phyloP scores from a whole-genome alignment of 2,329 filamentous ascomycete genomes.

The Penicillium sp. region DNA sequence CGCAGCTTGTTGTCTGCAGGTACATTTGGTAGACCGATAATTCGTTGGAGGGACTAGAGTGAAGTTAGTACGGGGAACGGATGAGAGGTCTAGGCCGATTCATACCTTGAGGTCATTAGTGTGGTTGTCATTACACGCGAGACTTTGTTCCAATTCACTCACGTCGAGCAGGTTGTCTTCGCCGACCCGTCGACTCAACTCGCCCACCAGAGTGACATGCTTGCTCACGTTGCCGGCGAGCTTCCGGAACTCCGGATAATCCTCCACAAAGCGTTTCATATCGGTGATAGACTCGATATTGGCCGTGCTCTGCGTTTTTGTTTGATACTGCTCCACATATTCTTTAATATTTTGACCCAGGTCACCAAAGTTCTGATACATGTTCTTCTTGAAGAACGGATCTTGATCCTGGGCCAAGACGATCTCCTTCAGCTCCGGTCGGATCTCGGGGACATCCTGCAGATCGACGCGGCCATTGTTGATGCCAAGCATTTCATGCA shows the following conservation, averaged over 20 bases:
- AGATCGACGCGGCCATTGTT: constrained; percentile 93
- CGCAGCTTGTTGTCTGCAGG: constrained; percentile 81
- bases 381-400: constrained; percentile 98
- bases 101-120: constrained; percentile 81
- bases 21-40: constrained; percentile 79
- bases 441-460: constrained; percentile 77
- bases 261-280: constrained; percentile 99
- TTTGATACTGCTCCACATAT: constrained; percentile 98
- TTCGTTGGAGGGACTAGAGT: constrained; percentile 72
- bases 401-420: constrained; percentile 96
- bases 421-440: constrained; percentile 88
- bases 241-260: constrained; percentile 97
- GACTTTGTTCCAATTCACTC: constrained; percentile 92
- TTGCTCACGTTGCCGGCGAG: constrained; percentile 98
- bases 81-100: neutral
- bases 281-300: constrained; percentile 96
- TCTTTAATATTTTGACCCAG: constrained; percentile 96
- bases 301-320: constrained; percentile 92
- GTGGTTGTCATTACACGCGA: constrained; percentile 97
- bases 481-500: constrained; percentile 92
- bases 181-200: constrained; percentile 84
- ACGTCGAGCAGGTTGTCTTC: constrained; percentile 90
- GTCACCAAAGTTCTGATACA: constrained; percentile 97
- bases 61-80: constrained; percentile 4
- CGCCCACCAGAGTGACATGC: constrained; percentile 92